Percentiles rank a stretch among this genome's conserved stretches.
Evolutionary conservation across 305 asterid genomes (phyloP).

Genomic region (Striga hermonthica): DNA sequence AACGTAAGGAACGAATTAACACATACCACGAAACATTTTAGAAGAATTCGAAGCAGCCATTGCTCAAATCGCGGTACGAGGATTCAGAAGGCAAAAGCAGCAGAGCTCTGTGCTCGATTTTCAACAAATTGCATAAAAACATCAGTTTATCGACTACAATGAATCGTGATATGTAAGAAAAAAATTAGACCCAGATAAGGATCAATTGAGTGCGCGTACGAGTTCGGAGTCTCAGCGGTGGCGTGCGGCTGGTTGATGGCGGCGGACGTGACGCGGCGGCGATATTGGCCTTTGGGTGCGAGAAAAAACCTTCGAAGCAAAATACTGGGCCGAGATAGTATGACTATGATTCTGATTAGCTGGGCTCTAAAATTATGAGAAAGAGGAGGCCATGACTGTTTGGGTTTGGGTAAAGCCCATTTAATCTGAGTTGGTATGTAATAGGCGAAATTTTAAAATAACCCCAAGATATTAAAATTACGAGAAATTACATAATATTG

Average conservation of each 20-base stretch:
- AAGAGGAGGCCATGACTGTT: no score
- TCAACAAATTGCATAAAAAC: slow-evolving; percentile 20
- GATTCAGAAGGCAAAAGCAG: background rate
- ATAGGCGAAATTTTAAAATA: no score
- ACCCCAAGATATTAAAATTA: no score
- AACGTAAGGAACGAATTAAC: background rate
- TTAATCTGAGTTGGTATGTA: no score
- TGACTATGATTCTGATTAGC: background rate
- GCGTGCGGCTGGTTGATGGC: slow-evolving; percentile 9
- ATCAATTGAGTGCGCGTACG: background rate
- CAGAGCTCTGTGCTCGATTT: slow-evolving; percentile 11
- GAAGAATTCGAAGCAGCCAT: slow-evolving; percentile 49
- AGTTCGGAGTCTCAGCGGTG: background rate
- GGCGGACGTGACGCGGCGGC: slow-evolving; percentile 29
- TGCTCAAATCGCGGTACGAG: slow-evolving; percentile 20
- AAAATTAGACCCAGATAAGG: background rate
- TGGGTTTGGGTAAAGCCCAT: no score
- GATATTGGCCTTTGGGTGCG: background rate
- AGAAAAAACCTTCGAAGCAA: slow-evolving; percentile 12
- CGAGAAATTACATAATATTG: no score
- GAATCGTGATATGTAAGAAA: background rate
- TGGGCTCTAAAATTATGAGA: no score
- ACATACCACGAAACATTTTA: slow-evolving; percentile 38
- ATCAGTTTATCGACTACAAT: background rate
- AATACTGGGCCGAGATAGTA: background rate